phyloP scores from a whole-genome alignment of 495 filamentous ascomycete species.

The Cercophora samala region DNA sequence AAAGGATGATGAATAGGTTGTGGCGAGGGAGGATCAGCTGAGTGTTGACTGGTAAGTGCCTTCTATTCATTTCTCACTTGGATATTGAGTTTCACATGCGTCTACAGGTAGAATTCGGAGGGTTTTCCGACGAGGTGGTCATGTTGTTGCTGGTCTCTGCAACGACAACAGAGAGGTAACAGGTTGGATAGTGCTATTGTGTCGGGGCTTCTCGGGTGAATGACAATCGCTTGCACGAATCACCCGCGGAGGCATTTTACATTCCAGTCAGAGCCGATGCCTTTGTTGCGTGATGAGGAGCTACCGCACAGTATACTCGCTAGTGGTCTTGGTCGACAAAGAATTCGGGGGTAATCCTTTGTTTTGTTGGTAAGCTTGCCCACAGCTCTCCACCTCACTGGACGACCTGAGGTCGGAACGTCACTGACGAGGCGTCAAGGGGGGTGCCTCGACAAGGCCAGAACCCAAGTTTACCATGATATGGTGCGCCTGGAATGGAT shows the following conservation, averaged over 20 bases:
- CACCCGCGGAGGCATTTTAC: not conserved
- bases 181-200: not conserved
- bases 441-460: conserved; percentile 1
- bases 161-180: not conserved
- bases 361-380: conserved; percentile 7
- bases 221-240: not conserved
- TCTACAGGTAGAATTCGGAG: not conserved
- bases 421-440: not conserved
- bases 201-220: not conserved
- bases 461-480: not conserved
- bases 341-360: conserved; percentile 11
- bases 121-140: not conserved
- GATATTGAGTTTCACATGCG: not conserved
- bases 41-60: not conserved
- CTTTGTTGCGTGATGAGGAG: not conserved
- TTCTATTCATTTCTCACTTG: not conserved
- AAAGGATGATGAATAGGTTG: not conserved
- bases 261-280: conserved; percentile 1
- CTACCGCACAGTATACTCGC: conserved; percentile 4
- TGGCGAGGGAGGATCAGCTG: not conserved
- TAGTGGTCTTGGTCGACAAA: conserved; percentile 8
- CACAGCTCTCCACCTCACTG: conserved; percentile 6
- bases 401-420: not conserved
- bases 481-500: conserved; percentile 26
- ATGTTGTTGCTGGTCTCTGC: no score